A percentile compares a stretch with the other conserved stretches of the same genome.
These are phyloP conservation scores for Blastomyces gilchristii DNA, from an alignment of 2,329 filamentous ascomycete genomes.

Conservation along the genomic window DNA sequence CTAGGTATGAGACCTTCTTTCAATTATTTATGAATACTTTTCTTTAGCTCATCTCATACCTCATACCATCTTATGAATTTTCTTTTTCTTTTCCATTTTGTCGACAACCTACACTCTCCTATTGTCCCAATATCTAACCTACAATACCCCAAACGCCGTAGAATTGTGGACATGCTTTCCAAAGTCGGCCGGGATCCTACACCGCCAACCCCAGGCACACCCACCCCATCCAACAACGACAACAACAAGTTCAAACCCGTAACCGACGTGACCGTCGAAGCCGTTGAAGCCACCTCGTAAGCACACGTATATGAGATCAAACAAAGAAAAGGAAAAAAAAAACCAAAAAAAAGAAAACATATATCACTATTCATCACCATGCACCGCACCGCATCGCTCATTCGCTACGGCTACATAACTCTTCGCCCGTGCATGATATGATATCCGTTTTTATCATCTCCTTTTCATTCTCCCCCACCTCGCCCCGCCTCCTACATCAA, in stretches of 20 bases:
- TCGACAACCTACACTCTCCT: not conserved
- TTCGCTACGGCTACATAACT: not conserved
- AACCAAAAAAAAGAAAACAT: not conserved
- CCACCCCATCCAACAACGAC: constrained; percentile 5
- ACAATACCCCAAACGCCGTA: constrained; percentile 11
- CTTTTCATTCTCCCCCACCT: not conserved
- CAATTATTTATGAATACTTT: not conserved
- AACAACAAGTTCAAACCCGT: not conserved
- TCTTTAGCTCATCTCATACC: not conserved
- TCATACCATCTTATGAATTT: not conserved
- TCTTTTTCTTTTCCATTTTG: constrained; percentile 5
- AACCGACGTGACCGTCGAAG: constrained; percentile 5
- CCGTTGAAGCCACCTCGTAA: constrained; percentile 2
- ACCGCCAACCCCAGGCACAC: constrained; percentile 4
- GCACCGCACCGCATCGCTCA: too few relatives aligned
- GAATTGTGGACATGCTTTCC: constrained; percentile 32
- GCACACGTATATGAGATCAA: not conserved
- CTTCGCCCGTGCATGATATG: not conserved
- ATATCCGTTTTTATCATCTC: not conserved
- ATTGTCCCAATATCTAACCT: not conserved
- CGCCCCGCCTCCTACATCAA: not conserved
- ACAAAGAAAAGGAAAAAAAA: not conserved
- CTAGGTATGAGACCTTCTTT: constrained; percentile 22
- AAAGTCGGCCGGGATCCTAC: constrained; percentile 17
- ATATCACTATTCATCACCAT: not conserved